A percentile compares a stretch with the other conserved stretches of the same genome.
phyloP scores from a whole-genome alignment of 257 asterid genomes.

The Primulina huaijiensis region DNA sequence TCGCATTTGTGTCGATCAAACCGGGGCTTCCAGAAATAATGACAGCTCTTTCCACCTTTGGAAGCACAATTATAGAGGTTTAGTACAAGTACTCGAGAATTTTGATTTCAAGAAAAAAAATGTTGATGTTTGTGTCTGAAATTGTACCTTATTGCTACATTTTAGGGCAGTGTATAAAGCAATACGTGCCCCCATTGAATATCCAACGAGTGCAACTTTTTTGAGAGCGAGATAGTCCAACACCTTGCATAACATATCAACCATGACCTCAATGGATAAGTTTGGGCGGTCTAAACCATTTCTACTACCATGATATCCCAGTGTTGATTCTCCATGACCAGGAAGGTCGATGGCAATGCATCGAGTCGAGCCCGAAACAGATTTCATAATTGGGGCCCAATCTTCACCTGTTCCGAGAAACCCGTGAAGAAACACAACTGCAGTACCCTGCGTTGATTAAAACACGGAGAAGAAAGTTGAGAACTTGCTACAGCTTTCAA shows the following conservation, averaged over 20 bases:
- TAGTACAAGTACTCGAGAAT: not conserved
- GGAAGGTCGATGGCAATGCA: slow-evolving; percentile 93
- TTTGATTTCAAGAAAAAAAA: too few relatives aligned
- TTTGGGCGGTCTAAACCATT: slow-evolving; percentile 35
- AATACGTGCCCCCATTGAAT: slow-evolving; percentile 96
- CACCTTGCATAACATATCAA: slow-evolving; percentile 52
- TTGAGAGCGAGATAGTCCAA: slow-evolving; percentile 40
- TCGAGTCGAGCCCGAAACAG: slow-evolving; percentile 63
- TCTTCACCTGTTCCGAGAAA: slow-evolving; percentile 81
- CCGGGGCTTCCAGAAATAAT: slow-evolving; percentile 96
- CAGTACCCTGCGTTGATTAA: slow-evolving; percentile 47
- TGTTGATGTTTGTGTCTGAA: not conserved
- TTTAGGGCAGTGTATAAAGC: slow-evolving; percentile 70
- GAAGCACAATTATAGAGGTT: slow-evolving; percentile 8
- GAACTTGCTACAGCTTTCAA: not conserved
- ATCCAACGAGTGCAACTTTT: slow-evolving; percentile 75
- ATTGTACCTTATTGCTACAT: slow-evolving; percentile 56
- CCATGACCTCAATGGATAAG: slow-evolving; percentile 60
- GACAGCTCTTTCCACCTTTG: slow-evolving; percentile 73
- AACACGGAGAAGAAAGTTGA: slow-evolving; percentile 13
- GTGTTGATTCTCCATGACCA: slow-evolving; percentile 78
- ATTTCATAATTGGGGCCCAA: slow-evolving; percentile 85
- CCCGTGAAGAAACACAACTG: slow-evolving; percentile 81
- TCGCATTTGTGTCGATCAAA: slow-evolving; percentile 53
- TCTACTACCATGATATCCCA: slow-evolving; percentile 33